These are phyloP conservation scores for Westerdykella ornata DNA, from an alignment of 2,329 filamentous ascomycete species.

Conservation along the genomic window DNA sequence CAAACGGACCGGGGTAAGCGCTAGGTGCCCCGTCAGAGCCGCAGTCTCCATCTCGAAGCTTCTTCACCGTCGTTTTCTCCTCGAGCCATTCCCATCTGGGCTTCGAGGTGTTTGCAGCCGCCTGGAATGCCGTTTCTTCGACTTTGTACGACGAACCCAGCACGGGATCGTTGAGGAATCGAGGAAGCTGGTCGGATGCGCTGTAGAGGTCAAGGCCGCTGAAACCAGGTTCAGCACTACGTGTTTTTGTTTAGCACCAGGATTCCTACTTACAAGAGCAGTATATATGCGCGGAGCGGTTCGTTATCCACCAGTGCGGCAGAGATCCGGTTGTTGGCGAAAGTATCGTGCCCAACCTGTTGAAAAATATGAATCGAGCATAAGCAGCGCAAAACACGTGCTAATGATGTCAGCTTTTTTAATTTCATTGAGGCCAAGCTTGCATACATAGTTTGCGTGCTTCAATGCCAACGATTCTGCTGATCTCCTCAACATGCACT, in stretches of 20 bases:
- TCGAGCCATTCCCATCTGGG: conserved; percentile 37
- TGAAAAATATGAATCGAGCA: conserved; percentile 34
- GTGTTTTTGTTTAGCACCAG: neutral
- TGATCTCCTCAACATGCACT: conserved; percentile 19
- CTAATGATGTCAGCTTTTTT: conserved; percentile 10
- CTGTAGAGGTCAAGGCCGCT: conserved; percentile 31
- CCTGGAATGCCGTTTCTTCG: conserved; percentile 28
- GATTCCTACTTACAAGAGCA: conserved; percentile 25
- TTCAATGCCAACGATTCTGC: conserved; percentile 23
- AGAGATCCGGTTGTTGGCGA: conserved; percentile 37
- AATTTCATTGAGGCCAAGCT: conserved; percentile 1
- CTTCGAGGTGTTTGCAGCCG: conserved; percentile 13
- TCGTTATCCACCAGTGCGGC: conserved; percentile 32
- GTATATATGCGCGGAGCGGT: conserved; percentile 31
- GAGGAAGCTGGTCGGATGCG: conserved; percentile 29
- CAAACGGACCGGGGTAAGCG: conserved; percentile 23
- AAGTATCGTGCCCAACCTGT: conserved; percentile 24
- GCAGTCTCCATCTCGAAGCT: conserved; percentile 3
- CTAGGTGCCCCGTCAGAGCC: neutral
- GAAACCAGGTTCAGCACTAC: neutral
- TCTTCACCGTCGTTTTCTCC: conserved; percentile 13
- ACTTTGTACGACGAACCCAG: conserved; percentile 27
- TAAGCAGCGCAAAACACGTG: conserved; percentile 32
- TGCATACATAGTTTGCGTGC: conserved; percentile 25
- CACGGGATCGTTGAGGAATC: conserved; percentile 20